Percentiles rank a stretch among this genome's conserved stretches.
Conservation (phyloP, 306 rosid species). For the Begonia masoniana region DNA sequence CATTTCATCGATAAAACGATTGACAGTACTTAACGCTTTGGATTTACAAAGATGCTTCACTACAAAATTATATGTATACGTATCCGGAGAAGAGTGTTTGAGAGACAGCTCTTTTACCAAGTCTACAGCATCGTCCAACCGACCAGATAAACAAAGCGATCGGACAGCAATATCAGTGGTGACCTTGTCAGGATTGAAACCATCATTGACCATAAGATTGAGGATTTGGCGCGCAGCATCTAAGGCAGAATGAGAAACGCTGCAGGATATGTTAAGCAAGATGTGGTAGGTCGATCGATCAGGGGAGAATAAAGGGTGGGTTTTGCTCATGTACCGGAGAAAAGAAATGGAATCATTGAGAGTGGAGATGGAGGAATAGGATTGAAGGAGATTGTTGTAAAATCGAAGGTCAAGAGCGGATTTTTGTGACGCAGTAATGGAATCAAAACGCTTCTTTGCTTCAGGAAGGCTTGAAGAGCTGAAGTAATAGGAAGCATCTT, state of each 20-base stretch:
- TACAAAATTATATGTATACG: constrained; percentile 49
- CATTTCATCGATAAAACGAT: constrained; percentile 48
- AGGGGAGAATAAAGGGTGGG: constrained; percentile 48
- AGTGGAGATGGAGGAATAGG: constrained; percentile 52
- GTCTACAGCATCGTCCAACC: constrained; percentile 41
- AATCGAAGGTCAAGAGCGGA: constrained; percentile 26
- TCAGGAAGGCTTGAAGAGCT: constrained; percentile 55
- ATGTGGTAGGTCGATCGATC: constrained; percentile 57
- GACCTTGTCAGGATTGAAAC: constrained; percentile 41
- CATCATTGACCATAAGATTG: constrained; percentile 51
- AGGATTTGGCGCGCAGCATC: constrained; percentile 43
- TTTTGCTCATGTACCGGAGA: constrained; percentile 56
- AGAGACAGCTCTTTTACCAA: constrained; percentile 36
- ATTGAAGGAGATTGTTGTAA: constrained; percentile 55
- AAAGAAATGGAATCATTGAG: constrained; percentile 50
- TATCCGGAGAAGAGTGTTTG: constrained; percentile 48
- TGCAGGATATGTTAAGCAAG: constrained; percentile 48
- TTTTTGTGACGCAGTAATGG: constrained; percentile 24
- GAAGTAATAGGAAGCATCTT: constrained; percentile 19
- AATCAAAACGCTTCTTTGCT: constrained; percentile 40
- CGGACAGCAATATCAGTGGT: constrained; percentile 58
- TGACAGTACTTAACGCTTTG: constrained; percentile 27
- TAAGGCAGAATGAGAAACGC: constrained; percentile 29
- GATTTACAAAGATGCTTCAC: constrained; percentile 58
- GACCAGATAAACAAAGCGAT: constrained; percentile 40